phyloP scores from a whole-genome alignment of 2,329 filamentous ascomycete genomes.

The Thielaviopsis euricoi region DNA sequence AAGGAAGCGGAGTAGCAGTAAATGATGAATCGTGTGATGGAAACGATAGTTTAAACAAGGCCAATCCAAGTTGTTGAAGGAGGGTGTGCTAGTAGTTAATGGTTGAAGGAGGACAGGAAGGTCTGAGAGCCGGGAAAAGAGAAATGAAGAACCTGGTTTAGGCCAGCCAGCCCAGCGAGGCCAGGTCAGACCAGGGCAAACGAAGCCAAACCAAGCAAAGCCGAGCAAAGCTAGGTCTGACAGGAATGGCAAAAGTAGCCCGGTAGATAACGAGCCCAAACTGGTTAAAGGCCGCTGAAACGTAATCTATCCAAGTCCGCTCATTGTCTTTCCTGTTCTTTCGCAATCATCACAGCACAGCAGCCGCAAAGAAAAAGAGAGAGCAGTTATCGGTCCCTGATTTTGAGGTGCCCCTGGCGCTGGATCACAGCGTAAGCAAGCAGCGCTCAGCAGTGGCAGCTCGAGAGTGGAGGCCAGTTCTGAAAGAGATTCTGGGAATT shows the following conservation, averaged over 20 bases:
- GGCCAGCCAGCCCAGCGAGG: background rate
- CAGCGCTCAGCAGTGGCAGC: background rate
- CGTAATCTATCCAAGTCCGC: background rate
- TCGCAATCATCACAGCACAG: background rate
- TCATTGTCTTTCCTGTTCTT: background rate
- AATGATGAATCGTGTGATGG: background rate
- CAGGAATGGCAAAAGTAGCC: background rate
- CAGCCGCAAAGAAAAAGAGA: background rate
- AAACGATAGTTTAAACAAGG: background rate
- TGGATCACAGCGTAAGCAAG: background rate
- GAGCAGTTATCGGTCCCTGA: background rate
- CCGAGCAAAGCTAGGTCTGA: background rate
- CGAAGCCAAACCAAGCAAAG: background rate
- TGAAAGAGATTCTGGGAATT: background rate
- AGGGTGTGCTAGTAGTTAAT: background rate
- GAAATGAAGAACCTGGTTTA: background rate
- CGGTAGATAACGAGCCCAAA: background rate
- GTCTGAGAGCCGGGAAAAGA: background rate
- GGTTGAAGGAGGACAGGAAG: background rate
- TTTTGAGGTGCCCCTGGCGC: background rate
- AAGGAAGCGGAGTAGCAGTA: background rate
- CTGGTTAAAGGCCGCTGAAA: background rate
- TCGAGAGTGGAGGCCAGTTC: background rate
- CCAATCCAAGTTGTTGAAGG: background rate
- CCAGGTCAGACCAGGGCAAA: background rate